A percentile compares a stretch with the other conserved stretches of the same genome.
phyloP scores from a whole-genome alignment of 805 yeast species.

The Wickerhamomyces chaumierensis region DNA sequence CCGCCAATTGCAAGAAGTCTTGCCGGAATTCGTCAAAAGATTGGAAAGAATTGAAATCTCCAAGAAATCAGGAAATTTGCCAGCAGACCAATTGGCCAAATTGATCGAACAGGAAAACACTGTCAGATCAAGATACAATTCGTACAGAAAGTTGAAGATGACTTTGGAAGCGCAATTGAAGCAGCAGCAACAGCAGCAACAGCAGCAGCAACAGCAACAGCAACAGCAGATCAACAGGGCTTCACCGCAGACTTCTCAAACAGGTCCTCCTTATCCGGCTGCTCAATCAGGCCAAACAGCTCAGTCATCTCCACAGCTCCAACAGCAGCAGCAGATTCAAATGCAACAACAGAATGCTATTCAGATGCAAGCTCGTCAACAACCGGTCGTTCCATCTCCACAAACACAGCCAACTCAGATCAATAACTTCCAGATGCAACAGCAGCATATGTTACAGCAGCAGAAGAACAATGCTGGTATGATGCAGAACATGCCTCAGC shows the following conservation, averaged over 20 bases:
- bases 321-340: constrained; percentile 8
- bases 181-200: constrained; percentile 4
- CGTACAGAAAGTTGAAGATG: constrained; percentile 38
- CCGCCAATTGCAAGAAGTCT: constrained; percentile 32
- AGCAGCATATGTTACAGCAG: no score
- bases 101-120: constrained; percentile 39
- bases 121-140: constrained; percentile 33
- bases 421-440: no score
- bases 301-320: constrained; percentile 14
- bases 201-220: constrained; percentile 2
- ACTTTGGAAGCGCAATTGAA: constrained; percentile 13
- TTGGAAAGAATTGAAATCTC: constrained; percentile 39
- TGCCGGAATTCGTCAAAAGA: constrained; percentile 38
- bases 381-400: constrained; percentile 5
- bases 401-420: no score
- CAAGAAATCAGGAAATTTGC: constrained; percentile 30
- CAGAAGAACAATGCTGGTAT: no score
- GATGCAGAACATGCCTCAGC: no score
- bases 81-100: constrained; percentile 33
- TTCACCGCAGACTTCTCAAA: constrained; percentile 2
- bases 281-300: neutral
- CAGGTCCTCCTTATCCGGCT: neutral
- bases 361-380: constrained; percentile 1
- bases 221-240: constrained; percentile 1
- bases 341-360: constrained; percentile 1